These are phyloP conservation scores for Cynanchum wilfordii DNA, from an alignment of 257 asterid genomes.

Conservation along the genomic window DNA sequence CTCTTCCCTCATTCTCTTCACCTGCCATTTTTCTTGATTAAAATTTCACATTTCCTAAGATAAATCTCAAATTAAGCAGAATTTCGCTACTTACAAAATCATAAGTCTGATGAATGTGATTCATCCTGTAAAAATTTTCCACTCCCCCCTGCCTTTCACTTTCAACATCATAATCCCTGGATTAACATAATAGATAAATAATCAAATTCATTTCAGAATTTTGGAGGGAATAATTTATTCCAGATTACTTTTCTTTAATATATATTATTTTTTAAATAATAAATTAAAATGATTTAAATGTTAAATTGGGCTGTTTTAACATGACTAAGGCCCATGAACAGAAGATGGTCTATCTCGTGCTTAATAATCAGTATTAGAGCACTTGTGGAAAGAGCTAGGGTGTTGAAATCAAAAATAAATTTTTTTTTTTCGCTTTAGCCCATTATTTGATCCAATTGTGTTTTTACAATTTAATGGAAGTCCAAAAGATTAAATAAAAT, in stretches of 20 bases:
- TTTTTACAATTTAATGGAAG: background rate
- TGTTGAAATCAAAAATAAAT: background rate
- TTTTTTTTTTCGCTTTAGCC: background rate
- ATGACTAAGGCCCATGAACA: background rate
- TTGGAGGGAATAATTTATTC: too few species aligned
- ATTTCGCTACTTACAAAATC: conserved; percentile 51
- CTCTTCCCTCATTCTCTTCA: conserved; percentile 63
- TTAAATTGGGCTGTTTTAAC: background rate
- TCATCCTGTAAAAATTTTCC: conserved; percentile 52
- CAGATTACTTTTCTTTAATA: too few species aligned
- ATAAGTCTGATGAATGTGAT: conserved; percentile 69
- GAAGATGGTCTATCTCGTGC: background rate
- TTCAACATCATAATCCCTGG: conserved; percentile 71
- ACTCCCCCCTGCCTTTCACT: conserved; percentile 74
- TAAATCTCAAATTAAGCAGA: background rate
- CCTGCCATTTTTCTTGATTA: conserved; percentile 28
- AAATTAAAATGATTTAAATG: background rate
- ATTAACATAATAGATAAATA: background rate
- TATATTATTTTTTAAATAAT: background rate
- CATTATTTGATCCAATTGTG: background rate
- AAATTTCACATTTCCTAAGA: too few species aligned
- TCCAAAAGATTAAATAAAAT: too few species aligned
- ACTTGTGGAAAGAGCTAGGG: too few species aligned
- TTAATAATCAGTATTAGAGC: background rate
- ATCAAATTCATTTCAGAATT: background rate